Conservation (phyloP, 139 green algal genomes). For the Micromonas pusilla region DNA sequence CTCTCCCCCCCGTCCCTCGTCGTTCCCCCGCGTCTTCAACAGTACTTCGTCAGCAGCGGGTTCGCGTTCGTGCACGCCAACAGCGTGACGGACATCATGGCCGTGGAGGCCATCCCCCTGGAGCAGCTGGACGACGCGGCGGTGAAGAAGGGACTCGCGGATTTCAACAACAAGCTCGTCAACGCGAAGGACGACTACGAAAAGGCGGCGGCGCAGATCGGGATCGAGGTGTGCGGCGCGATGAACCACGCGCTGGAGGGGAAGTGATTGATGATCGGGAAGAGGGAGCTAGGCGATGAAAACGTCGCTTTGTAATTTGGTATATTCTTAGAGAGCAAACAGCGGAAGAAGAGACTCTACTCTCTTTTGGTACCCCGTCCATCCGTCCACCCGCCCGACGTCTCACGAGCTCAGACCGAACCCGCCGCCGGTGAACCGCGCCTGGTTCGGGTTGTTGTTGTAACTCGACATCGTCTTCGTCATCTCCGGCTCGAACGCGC, state of each 20-base stretch:
- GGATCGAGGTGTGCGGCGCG: slow-evolving; percentile 79
- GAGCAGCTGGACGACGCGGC: slow-evolving; percentile 63
- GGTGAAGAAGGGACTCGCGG: slow-evolving; percentile 55
- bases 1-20: not conserved
- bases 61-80: slow-evolving; percentile 86
- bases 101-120: slow-evolving; percentile 72
- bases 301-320: too few relatives aligned
- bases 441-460: slow-evolving; percentile 17
- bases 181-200: slow-evolving; percentile 74
- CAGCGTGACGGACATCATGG: slow-evolving; percentile 64
- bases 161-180: slow-evolving; percentile 69
- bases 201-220: slow-evolving; percentile 73
- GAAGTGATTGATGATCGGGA: not conserved
- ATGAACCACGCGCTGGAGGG: slow-evolving; percentile 39
- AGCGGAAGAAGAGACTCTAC: too few relatives aligned
- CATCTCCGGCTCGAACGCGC: not conserved
- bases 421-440: slow-evolving; percentile 45
- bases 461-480: not conserved
- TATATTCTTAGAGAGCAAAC: too few relatives aligned
- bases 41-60: slow-evolving; percentile 76
- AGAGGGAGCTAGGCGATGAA: not conserved
- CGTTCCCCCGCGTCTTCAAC: too few relatives aligned
- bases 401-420: slow-evolving; percentile 31
- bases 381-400: not conserved
- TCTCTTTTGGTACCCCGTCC: not conserved